These are phyloP conservation scores for Elymus sibiricus DNA, from an alignment of 176 grass and related monocot species.

Conservation along the genomic window DNA sequence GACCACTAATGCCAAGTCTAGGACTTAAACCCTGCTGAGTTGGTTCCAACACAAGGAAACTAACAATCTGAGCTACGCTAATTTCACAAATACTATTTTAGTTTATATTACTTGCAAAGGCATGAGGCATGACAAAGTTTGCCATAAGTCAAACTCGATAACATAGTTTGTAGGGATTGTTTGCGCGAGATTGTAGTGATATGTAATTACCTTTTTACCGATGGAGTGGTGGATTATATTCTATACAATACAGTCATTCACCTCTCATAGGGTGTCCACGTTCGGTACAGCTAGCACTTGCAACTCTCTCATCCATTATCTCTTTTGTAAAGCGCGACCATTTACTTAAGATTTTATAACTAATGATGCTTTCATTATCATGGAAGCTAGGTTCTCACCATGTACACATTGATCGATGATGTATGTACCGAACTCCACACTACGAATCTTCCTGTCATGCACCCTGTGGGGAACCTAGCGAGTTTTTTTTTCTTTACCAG, in stretches of 20 bases:
- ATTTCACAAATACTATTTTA: too few relatives aligned
- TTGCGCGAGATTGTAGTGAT: neutral
- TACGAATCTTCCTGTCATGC: neutral
- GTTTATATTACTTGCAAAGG: neutral
- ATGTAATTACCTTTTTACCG: neutral
- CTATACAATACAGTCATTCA: conserved; percentile 17
- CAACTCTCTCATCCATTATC: conserved; percentile 16
- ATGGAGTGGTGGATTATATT: conserved; percentile 12
- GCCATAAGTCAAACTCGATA: conserved; percentile 38
- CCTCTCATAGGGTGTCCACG: conserved; percentile 29
- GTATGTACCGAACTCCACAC: neutral
- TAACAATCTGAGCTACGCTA: too few relatives aligned
- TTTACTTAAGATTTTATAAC: conserved; percentile 1
- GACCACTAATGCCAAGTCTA: too few relatives aligned
- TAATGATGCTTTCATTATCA: neutral
- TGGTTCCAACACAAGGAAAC: too few relatives aligned
- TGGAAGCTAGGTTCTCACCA: conserved; percentile 28
- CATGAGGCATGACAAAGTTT: neutral
- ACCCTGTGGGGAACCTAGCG: neutral
- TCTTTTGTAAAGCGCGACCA: conserved; percentile 19
- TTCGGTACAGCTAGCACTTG: conserved; percentile 30
- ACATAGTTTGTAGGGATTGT: conserved; percentile 23
- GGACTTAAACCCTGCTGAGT: too few relatives aligned
- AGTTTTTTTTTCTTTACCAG: neutral
- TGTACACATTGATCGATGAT: neutral